Conservation (phyloP, 306 rosid species). For the Styphnolobium japonicum region DNA sequence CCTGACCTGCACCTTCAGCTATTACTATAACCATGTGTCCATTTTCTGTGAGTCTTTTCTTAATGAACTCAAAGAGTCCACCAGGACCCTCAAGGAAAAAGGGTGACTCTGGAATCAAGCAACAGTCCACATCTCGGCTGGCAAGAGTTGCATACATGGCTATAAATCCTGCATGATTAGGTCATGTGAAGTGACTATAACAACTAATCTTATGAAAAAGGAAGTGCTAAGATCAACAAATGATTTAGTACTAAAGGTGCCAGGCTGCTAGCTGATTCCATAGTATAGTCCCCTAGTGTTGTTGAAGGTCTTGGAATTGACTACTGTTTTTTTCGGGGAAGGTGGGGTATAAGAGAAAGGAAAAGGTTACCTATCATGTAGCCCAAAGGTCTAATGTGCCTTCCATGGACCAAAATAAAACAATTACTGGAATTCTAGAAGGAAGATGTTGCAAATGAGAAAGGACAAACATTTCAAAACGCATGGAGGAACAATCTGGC, state of each 20-base stretch:
- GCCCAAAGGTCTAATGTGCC: background rate
- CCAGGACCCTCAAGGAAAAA: slow-evolving; percentile 56
- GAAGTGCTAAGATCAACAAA: background rate
- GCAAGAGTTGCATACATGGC: slow-evolving; percentile 65
- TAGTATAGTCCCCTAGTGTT: background rate
- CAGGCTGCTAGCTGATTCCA: background rate
- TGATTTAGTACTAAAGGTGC: no score
- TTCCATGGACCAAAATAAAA: background rate
- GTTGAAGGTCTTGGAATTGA: background rate
- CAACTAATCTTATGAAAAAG: background rate
- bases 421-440: background rate
- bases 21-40: slow-evolving; percentile 67
- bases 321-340: background rate
- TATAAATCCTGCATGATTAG: slow-evolving; percentile 43
- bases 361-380: background rate
- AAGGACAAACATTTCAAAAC: background rate
- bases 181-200: background rate
- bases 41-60: slow-evolving; percentile 42
- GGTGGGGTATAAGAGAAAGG: background rate
- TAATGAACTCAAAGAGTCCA: slow-evolving; percentile 47
- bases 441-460: background rate
- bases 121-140: slow-evolving; percentile 61
- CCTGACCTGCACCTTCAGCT: slow-evolving; percentile 63
- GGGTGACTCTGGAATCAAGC: slow-evolving; percentile 64
- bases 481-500: background rate